These are phyloP conservation scores for Cephaloascus albidus DNA, from an alignment of 805 yeast genomes.

Conservation along the genomic window DNA sequence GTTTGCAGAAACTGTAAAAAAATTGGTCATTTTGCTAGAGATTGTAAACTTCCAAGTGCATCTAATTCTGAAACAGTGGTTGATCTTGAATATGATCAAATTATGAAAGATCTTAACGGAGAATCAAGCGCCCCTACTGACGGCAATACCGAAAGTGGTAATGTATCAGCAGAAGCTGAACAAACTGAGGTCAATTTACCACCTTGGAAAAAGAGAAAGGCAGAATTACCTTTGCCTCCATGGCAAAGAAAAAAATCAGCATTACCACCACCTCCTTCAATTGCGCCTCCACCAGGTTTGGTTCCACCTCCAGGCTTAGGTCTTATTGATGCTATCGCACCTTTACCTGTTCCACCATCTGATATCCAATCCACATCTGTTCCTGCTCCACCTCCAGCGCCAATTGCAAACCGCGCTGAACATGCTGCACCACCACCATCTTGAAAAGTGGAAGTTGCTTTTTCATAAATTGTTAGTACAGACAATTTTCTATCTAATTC, in stretches of 20 bases:
- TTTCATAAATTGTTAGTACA: too few relatives aligned
- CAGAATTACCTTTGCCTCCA: constrained; percentile 14
- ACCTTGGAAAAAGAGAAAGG: constrained; percentile 17
- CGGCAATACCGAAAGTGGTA: background rate
- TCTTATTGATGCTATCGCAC: background rate
- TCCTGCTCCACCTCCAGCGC: background rate
- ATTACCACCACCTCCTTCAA: constrained; percentile 4
- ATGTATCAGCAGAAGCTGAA: background rate
- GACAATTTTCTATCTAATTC: too few relatives aligned
- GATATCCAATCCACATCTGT: background rate
- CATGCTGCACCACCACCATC: too few relatives aligned
- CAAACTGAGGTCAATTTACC: constrained; percentile 8
- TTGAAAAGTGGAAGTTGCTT: too few relatives aligned
- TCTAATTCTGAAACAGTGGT: constrained; percentile 8
- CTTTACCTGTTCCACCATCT: background rate
- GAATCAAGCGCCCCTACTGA: constrained; percentile 2
- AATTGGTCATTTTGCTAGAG: constrained; percentile 81
- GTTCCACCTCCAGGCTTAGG: background rate
- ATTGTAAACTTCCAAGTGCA: constrained; percentile 46
- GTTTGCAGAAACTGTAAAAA: constrained; percentile 75
- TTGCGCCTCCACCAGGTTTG: background rate
- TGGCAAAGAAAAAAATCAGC: constrained; percentile 9
- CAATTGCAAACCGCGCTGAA: too few relatives aligned
- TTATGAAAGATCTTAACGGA: constrained; percentile 36
- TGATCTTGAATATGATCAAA: constrained; percentile 39